These are phyloP conservation scores for Penicillium sp. DNA, from an alignment of 2,329 filamentous ascomycete genomes.

Conservation along the genomic window DNA sequence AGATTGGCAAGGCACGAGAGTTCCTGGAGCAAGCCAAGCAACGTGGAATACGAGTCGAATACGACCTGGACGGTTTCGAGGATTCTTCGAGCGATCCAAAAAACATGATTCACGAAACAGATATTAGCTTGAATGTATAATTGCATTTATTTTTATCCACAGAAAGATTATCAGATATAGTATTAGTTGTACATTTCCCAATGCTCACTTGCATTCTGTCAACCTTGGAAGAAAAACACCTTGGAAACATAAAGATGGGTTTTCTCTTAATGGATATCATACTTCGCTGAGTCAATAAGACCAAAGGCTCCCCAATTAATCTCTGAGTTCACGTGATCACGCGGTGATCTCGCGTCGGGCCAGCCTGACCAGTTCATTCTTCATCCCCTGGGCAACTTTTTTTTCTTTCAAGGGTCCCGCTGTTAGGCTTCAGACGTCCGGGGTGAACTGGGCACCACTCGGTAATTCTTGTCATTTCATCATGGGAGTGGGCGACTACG, in stretches of 20 bases:
- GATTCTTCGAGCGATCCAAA: neutral
- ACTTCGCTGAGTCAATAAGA: no score
- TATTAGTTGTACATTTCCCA: no score
- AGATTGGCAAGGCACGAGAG: constrained; percentile 33
- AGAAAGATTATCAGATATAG: no score
- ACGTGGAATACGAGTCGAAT: constrained; percentile 31
- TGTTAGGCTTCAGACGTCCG: neutral
- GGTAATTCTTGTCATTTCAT: constrained; percentile 5
- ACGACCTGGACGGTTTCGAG: constrained; percentile 32
- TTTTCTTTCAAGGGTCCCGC: neutral
- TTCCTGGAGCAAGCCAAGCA: constrained; percentile 36
- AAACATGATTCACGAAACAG: neutral
- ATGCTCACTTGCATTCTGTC: no score
- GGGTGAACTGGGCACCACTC: neutral
- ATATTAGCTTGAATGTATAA: neutral
- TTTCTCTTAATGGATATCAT: no score
- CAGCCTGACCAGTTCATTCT: constrained; percentile 2
- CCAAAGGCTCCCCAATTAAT: neutral
- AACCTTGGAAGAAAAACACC: no score
- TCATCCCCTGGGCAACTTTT: neutral
- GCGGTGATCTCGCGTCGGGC: constrained; percentile 28
- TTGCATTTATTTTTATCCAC: no score
- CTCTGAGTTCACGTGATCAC: constrained; percentile 28
- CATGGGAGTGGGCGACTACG: constrained; percentile 46
- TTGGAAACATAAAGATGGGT: no score